A percentile compares a stretch with the other conserved stretches of the same genome.
These are phyloP conservation scores for Aspergillus brunneoviolaceus DNA, from an alignment of 2,329 filamentous ascomycete genomes.

Conservation along the genomic window DNA sequence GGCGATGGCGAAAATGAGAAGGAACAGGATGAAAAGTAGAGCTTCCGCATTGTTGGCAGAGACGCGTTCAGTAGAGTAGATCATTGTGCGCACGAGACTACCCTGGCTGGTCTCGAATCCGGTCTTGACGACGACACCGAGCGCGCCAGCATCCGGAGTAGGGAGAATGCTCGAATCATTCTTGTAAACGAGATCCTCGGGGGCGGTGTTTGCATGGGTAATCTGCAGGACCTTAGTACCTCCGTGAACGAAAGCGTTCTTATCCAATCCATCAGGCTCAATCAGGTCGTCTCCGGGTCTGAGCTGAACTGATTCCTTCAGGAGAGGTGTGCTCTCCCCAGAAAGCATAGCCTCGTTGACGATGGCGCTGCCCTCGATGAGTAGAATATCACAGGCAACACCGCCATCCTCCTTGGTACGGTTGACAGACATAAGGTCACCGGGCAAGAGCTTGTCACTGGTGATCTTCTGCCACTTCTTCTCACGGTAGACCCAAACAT, in stretches of 20 bases:
- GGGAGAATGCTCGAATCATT: slow-evolving; percentile 72
- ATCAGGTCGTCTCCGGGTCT: slow-evolving; percentile 77
- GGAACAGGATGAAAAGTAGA: slow-evolving; percentile 94
- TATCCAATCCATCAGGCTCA: slow-evolving; percentile 89
- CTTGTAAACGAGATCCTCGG: slow-evolving; percentile 63
- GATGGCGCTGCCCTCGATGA: slow-evolving; percentile 92
- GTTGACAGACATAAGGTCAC: slow-evolving; percentile 87
- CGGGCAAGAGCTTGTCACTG: slow-evolving; percentile 89
- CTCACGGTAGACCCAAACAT: slow-evolving; percentile 84
- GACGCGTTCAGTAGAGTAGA: slow-evolving; percentile 97
- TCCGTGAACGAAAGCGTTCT: slow-evolving; percentile 94
- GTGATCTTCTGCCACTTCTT: slow-evolving; percentile 84
- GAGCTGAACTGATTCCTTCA: slow-evolving; percentile 94
- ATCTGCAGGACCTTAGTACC: slow-evolving; percentile 97
- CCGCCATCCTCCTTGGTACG: slow-evolving; percentile 96
- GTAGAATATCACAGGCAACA: slow-evolving; percentile 93
- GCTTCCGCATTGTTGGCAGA: slow-evolving; percentile 98
- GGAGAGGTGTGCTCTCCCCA: slow-evolving; percentile 90
- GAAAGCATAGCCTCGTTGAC: slow-evolving; percentile 99
- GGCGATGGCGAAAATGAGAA: slow-evolving; percentile 92
- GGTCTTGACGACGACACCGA: slow-evolving; percentile 94
- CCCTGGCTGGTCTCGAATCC: slow-evolving; percentile 98
- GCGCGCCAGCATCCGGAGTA: slow-evolving; percentile 89
- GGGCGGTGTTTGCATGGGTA: slow-evolving; percentile 75
- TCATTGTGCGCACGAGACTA: slow-evolving; percentile 97